Percentiles rank a stretch among this genome's conserved stretches.
Conservation (phyloP, 305 asterid species). For the Fraxinus greggii region DNA sequence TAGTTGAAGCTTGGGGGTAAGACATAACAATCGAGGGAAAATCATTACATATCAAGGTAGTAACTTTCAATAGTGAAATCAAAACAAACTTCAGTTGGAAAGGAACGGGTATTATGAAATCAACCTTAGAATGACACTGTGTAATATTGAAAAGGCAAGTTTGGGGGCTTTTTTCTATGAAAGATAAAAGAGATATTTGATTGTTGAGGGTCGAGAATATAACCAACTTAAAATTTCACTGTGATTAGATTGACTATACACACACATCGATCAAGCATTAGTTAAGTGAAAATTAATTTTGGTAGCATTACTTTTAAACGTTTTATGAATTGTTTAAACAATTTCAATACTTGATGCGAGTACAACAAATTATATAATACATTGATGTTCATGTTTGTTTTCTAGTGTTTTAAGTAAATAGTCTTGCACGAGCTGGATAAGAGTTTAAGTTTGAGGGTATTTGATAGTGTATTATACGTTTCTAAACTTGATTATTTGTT, state of each 20-base stretch:
- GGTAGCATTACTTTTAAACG: background rate
- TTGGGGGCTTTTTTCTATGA: background rate
- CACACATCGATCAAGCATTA: background rate
- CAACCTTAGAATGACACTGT: background rate
- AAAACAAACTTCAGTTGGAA: background rate
- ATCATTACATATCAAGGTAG: background rate
- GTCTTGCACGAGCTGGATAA: background rate
- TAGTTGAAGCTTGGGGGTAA: background rate
- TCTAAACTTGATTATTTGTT: background rate
- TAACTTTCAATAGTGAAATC: background rate
- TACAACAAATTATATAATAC: too few species aligned
- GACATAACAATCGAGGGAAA: background rate
- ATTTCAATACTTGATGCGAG: background rate
- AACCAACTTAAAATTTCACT: background rate
- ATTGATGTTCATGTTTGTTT: background rate
- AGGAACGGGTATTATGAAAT: too few species aligned
- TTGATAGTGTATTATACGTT: background rate
- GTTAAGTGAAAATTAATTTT: background rate
- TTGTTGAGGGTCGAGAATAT: too few species aligned
- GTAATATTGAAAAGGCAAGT: background rate
- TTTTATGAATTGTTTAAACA: background rate
- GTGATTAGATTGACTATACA: background rate
- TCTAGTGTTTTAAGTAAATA: background rate
- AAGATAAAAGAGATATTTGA: background rate
- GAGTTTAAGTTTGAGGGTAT: too few species aligned